phyloP scores from a whole-genome alignment of 2,329 filamentous ascomycete species.

The Arthroderma sp. region DNA sequence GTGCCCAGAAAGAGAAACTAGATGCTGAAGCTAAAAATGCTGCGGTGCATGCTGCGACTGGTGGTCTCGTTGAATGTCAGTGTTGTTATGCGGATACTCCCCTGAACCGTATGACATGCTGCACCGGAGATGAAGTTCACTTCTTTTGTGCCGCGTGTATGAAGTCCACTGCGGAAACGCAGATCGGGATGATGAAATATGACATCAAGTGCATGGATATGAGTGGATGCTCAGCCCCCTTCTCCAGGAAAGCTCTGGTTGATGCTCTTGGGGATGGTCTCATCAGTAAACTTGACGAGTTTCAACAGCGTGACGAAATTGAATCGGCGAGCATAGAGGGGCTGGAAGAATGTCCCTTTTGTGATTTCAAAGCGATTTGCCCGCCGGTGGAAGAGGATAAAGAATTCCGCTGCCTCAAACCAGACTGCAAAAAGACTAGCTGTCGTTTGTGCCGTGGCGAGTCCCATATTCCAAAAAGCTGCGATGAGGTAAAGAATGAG shows the following conservation, averaged over 20 bases:
- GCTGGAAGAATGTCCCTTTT: conserved; percentile 67
- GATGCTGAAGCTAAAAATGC: conserved; percentile 4
- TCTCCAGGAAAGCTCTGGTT: conserved; percentile 42
- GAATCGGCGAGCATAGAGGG: conserved; percentile 57
- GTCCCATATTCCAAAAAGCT: conserved; percentile 60
- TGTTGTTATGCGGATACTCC: conserved; percentile 60
- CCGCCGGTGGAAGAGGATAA: conserved; percentile 52
- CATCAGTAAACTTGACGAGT: conserved; percentile 49
- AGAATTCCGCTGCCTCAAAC: conserved; percentile 60
- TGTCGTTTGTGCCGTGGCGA: conserved; percentile 55
- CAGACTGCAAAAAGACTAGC: conserved; percentile 49
- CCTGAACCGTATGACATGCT: conserved; percentile 55
- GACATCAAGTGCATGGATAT: conserved; percentile 57
- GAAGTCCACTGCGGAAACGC: conserved; percentile 49
- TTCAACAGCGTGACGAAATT: conserved; percentile 59
- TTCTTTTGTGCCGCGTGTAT: conserved; percentile 60
- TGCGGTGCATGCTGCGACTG: conserved; percentile 1
- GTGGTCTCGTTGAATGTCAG: conserved; percentile 45
- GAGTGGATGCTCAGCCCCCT: conserved; percentile 51
- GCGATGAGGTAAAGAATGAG: conserved; percentile 51
- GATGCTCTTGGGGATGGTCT: conserved; percentile 47
- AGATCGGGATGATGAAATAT: conserved; percentile 57
- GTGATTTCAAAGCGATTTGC: conserved; percentile 64
- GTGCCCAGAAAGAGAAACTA: not conserved
- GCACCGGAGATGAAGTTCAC: conserved; percentile 45